Conservation (phyloP, 2,329 filamentous ascomycete species). For the Epichloe baconii region DNA sequence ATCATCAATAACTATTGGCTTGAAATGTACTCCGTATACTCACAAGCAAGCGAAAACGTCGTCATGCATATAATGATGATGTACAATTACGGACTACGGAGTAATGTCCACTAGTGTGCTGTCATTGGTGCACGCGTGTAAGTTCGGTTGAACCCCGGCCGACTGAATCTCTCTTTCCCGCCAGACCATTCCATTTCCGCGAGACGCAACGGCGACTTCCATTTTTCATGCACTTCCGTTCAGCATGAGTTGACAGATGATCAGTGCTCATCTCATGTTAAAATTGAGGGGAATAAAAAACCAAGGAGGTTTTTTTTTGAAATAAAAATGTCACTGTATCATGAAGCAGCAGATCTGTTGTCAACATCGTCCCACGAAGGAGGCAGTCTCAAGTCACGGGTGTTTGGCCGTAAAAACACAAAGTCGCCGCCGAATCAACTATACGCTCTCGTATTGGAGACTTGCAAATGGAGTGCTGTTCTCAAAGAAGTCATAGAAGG, state of each 20-base stretch:
- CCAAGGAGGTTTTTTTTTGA: background rate
- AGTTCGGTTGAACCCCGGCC: slow-evolving; percentile 9
- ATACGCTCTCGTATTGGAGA: slow-evolving; percentile 76
- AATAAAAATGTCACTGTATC: slow-evolving; percentile 73
- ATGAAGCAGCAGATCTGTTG: slow-evolving; percentile 73
- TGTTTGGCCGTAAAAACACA: slow-evolving; percentile 61
- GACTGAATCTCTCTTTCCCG: background rate
- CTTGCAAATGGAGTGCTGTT: slow-evolving; percentile 79
- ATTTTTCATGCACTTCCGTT: background rate
- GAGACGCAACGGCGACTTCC: no score
- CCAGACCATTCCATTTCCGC: background rate
- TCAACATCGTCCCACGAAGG: slow-evolving; percentile 37
- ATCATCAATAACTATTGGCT: no score
- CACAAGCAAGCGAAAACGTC: no score
- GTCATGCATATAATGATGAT: no score
- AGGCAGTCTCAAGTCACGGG: slow-evolving; percentile 76
- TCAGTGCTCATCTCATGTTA: background rate
- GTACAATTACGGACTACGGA: no score
- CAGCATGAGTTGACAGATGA: background rate
- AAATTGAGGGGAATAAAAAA: background rate
- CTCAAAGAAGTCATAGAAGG: slow-evolving; percentile 83
- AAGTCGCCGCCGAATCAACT: slow-evolving; percentile 72
- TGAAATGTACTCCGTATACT: no score
- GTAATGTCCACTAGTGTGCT: background rate
- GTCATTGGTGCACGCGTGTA: background rate